Base-by-base conservation (phyloP, 768 basidiomycete genomes). In the Pulveroboletus sp. region DNA sequence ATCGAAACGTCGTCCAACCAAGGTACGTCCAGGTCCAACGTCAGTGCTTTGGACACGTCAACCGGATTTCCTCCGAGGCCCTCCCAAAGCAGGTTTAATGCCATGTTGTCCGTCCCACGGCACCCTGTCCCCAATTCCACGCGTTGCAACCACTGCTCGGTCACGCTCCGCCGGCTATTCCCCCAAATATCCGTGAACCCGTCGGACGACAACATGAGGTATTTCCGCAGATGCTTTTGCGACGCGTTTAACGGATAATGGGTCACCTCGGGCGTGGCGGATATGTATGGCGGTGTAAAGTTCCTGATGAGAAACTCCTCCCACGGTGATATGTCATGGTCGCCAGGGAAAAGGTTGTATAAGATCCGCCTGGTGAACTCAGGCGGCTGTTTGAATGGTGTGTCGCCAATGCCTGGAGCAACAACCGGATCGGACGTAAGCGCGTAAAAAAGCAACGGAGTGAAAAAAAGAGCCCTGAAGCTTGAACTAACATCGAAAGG, bases 1-100 rank as follows among this genome's bases (percentile, higher is more conserved):
- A 86, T 77, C 9, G 82, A 73, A 9, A 83, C 80, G 63, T 86
- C 84, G 53, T 86, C 84, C 51, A 86, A 72, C 83, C 84, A 86
- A 16, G 79, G 75, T 35, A 68, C 69, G 48, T 82, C 79, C 77
- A 83, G 76, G 58, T 86, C 80, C 59, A 85, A 64, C 29, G 81
- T 84, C 67, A 85, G 63, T 48, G 78, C 76, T 50, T 74, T 74
- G 31, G 82, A 83, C 35, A 84, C 79, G 31, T 70, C 67, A 50
- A 68, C 71, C 23, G 68, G 53, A 51, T 84, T 79, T 22, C 83
- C 81, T 43, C 82, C 82, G 10, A 86, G 69, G 1, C 76, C 77
- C 5, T 76, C 68, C 60, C 81, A 73, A 29, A 86, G 71, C 22
- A 86, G 60, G 44, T 77, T 72, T 39, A 85, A 59, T 10, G 84